Evolutionary conservation across 148 eudicot genomes (phyloP).

Genomic region (Silene latifolia): DNA sequence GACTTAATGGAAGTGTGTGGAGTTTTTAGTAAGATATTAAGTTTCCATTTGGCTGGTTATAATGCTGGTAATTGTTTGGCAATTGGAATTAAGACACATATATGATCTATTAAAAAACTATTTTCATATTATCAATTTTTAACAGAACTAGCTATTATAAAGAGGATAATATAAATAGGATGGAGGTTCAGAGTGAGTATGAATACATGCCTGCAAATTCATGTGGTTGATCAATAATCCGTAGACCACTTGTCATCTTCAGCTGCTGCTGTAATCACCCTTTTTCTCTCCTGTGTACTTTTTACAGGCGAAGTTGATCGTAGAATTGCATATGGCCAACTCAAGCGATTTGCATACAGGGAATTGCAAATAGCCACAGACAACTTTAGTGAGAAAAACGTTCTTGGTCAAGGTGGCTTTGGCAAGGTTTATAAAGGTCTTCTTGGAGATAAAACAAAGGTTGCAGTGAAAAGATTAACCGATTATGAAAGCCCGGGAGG

Average conservation of each 20-base stretch:
- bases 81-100: not conserved
- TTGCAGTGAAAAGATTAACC: conserved; percentile 87
- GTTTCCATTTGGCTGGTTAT: not conserved
- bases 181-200: no score
- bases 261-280: conserved; percentile 7
- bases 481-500: conserved; percentile 92
- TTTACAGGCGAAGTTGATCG: conserved; percentile 87
- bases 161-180: not conserved
- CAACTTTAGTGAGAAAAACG: conserved; percentile 78
- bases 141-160: no score
- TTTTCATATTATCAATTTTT: no score
- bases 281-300: conserved; percentile 1
- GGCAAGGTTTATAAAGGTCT: conserved; percentile 96
- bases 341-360: conserved; percentile 85
- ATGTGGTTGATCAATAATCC: not conserved
- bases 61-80: not conserved
- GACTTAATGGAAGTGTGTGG: not conserved
- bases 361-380: conserved; percentile 97
- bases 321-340: conserved; percentile 85
- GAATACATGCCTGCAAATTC: not conserved
- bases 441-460: conserved; percentile 68
- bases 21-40: not conserved
- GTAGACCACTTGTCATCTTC: not conserved
- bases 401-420: conserved; percentile 97
- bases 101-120: no score